Conservation (phyloP, 2,329 filamentous ascomycete species). For the Xylariaceae sp. region DNA sequence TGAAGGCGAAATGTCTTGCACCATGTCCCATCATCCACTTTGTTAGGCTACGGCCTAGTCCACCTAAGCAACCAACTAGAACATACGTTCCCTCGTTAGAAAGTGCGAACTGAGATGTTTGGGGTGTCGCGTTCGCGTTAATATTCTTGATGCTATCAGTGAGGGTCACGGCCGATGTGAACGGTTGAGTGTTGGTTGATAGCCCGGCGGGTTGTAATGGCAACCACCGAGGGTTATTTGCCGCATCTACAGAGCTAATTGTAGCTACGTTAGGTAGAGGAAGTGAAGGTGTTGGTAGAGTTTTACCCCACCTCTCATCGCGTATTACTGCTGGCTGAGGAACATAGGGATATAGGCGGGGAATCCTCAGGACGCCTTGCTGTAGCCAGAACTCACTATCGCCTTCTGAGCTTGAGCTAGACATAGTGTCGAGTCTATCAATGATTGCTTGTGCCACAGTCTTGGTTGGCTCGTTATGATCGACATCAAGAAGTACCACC, state of each 20-base stretch:
- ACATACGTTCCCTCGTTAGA: slow-evolving; percentile 37
- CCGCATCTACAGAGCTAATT: neutral
- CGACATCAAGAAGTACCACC: slow-evolving; percentile 31
- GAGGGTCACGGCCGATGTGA: neutral
- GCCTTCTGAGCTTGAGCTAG: slow-evolving; percentile 22
- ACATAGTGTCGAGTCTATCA: slow-evolving; percentile 15
- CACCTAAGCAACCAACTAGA: slow-evolving; percentile 47
- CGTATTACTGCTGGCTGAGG: neutral
- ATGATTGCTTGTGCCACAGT: slow-evolving; percentile 23
- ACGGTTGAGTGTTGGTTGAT: neutral
- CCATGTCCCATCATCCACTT: slow-evolving; percentile 44
- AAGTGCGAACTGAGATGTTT: slow-evolving; percentile 13
- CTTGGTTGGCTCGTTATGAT: slow-evolving; percentile 19
- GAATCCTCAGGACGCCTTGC: slow-evolving; percentile 28
- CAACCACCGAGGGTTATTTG: neutral
- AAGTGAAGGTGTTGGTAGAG: neutral
- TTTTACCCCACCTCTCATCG: neutral
- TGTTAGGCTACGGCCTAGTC: slow-evolving; percentile 45
- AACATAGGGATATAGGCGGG: slow-evolving; percentile 32
- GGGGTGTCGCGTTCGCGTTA: neutral
- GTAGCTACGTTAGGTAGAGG: neutral
- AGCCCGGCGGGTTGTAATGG: neutral
- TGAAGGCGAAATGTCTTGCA: slow-evolving; percentile 42
- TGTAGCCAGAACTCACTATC: slow-evolving; percentile 39
- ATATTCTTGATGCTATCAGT: neutral